Conservation (phyloP, 2,329 filamentous ascomycete genomes). For the Colletotrichum endophyticum region DNA sequence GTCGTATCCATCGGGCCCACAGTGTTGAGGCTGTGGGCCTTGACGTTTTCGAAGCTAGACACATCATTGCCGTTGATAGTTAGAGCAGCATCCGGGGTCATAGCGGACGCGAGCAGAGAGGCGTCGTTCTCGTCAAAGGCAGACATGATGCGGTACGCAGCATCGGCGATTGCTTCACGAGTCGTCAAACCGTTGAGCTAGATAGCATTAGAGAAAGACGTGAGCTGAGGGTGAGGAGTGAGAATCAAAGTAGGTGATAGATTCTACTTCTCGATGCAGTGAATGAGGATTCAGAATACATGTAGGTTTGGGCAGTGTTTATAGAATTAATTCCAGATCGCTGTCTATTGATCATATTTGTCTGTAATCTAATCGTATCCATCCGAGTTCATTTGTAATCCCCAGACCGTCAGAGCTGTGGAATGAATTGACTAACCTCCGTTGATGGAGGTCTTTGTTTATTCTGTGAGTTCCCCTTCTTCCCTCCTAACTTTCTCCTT, state of each 20-base stretch:
- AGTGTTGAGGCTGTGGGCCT: neutral
- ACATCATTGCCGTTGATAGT: neutral
- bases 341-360: neutral
- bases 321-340: neutral
- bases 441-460: neutral
- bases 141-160: neutral
- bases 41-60: neutral
- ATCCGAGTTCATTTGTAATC: neutral
- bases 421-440: neutral
- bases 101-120: neutral
- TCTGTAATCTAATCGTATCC: neutral
- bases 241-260: neutral
- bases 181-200: neutral
- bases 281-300: neutral
- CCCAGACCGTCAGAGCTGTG: neutral
- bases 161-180: neutral
- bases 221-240: neutral
- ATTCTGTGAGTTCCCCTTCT: no score
- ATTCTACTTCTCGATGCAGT: neutral
- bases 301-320: neutral
- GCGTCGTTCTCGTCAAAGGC: neutral
- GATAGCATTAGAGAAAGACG: no score
- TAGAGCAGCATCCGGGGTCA: neutral
- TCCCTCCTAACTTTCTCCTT: no score
- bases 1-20: neutral